phyloP scores from a whole-genome alignment of 257 asterid genomes.

The Misopates orontium region DNA sequence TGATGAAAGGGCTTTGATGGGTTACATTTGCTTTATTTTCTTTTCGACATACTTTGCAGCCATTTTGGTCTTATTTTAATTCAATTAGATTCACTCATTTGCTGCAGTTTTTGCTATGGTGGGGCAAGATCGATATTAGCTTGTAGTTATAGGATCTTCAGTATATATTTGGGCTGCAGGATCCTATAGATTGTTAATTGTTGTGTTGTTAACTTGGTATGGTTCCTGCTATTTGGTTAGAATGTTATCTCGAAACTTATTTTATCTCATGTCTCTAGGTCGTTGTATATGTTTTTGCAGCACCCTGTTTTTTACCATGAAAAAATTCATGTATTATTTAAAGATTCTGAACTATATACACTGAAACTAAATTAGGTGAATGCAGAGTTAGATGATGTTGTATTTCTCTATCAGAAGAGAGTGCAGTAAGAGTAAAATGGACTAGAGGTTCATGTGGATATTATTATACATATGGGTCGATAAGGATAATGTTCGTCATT shows the following conservation, averaged over 20 bases:
- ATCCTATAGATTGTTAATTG: background rate
- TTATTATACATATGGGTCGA: background rate
- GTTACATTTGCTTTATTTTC: background rate
- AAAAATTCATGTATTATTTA: background rate
- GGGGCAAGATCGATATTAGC: conserved; percentile 5
- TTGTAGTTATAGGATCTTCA: background rate
- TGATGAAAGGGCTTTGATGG: too few relatives aligned
- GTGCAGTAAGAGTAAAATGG: conserved; percentile 2
- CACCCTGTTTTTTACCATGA: background rate
- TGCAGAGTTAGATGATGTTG: conserved; percentile 4
- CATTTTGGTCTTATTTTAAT: background rate
- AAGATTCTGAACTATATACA: background rate
- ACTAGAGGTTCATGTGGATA: background rate
- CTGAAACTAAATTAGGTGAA: background rate
- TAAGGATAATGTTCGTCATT: background rate
- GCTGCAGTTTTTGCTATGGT: conserved; percentile 4
- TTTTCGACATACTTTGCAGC: background rate
- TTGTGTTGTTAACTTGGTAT: background rate
- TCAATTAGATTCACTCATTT: conserved; percentile 6
- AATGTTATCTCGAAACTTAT: background rate
- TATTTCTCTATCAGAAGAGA: conserved; percentile 6
- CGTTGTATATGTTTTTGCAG: background rate
- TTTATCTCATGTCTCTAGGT: background rate
- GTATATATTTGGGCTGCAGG: conserved; percentile 3
- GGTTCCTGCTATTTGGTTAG: background rate